These are phyloP conservation scores for Crithidia bombi DNA, from an alignment of 208 protist genomes.

Conservation along the genomic window DNA sequence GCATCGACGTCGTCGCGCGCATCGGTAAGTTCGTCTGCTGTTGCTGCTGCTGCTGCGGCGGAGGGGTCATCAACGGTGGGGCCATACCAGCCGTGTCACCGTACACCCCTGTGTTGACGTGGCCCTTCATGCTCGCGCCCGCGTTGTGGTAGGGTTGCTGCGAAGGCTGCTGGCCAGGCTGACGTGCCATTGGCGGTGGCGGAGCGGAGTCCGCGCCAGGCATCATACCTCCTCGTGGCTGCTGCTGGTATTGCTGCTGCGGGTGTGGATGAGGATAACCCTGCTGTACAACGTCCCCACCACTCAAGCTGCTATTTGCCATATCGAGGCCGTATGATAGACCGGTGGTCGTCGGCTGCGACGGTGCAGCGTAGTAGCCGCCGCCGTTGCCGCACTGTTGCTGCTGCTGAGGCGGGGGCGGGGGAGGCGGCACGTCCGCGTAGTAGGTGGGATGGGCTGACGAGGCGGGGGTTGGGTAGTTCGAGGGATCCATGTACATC, in stretches of 20 bases:
- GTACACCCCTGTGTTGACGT: neutral
- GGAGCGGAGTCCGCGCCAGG: neutral
- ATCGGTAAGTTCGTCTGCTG: neutral
- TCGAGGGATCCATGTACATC: slow-evolving; percentile 3
- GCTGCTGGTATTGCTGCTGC: neutral
- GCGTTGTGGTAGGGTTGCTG: neutral
- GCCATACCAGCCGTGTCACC: neutral
- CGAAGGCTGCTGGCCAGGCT: neutral
- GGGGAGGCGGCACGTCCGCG: neutral
- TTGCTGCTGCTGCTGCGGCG: slow-evolving; percentile 16
- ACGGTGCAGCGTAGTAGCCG: slow-evolving; percentile 1
- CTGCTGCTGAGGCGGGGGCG: neutral
- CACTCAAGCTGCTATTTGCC: neutral
- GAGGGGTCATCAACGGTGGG: neutral
- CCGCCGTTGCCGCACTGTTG: neutral
- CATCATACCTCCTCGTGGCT: neutral
- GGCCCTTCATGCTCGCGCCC: neutral
- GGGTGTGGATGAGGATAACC: neutral
- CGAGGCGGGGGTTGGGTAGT: neutral
- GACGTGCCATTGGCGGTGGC: slow-evolving; percentile 2
- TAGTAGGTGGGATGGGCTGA: slow-evolving; percentile 6
- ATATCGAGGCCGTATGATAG: neutral
- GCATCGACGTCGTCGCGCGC: neutral
- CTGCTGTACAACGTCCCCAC: neutral
- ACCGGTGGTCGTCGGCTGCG: neutral